Evolutionary conservation across 371 early-diverging fungal species (phyloP).

Genomic region (Apophysomyces ossiformis): DNA sequence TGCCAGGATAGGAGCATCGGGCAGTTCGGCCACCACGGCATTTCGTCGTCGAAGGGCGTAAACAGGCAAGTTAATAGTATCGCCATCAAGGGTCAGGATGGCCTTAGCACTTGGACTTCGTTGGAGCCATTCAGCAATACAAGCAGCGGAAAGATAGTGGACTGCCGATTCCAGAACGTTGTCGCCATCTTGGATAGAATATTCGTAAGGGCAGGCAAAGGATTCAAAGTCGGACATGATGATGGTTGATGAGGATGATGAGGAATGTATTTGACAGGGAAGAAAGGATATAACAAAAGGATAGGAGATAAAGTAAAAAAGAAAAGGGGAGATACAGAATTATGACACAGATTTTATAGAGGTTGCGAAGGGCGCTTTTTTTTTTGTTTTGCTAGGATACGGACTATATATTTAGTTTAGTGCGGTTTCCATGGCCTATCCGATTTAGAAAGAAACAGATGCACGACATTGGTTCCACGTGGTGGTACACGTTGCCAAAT

Average conservation of each 20-base stretch:
- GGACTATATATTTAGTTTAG: not conserved
- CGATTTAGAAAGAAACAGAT: slow-evolving; percentile 5
- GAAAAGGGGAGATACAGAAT: not conserved
- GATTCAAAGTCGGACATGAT: slow-evolving; percentile 25
- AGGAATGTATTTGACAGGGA: not conserved
- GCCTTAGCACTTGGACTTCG: slow-evolving; percentile 45
- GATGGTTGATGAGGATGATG: not conserved
- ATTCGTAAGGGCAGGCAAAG: slow-evolving; percentile 29
- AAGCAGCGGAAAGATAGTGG: slow-evolving; percentile 31
- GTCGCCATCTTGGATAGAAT: slow-evolving; percentile 46
- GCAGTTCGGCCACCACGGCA: slow-evolving; percentile 50
- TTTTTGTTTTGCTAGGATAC: not conserved
- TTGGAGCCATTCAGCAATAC: slow-evolving; percentile 46
- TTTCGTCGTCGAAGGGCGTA: slow-evolving; percentile 50
- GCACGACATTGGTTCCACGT: slow-evolving; percentile 11
- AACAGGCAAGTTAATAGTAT: slow-evolving; percentile 41
- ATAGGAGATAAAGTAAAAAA: not conserved
- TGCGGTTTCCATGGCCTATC: not conserved
- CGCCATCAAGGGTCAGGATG: slow-evolving; percentile 39
- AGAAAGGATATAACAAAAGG: slow-evolving; percentile 1
- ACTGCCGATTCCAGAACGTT: slow-evolving; percentile 36
- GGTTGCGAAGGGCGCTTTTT: not conserved
- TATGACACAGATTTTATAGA: not conserved
- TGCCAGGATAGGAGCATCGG: slow-evolving; percentile 39
- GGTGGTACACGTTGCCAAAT: slow-evolving; percentile 10